phyloP scores from a whole-genome alignment of 129 eudicot species.

The Flaveria brownii region DNA sequence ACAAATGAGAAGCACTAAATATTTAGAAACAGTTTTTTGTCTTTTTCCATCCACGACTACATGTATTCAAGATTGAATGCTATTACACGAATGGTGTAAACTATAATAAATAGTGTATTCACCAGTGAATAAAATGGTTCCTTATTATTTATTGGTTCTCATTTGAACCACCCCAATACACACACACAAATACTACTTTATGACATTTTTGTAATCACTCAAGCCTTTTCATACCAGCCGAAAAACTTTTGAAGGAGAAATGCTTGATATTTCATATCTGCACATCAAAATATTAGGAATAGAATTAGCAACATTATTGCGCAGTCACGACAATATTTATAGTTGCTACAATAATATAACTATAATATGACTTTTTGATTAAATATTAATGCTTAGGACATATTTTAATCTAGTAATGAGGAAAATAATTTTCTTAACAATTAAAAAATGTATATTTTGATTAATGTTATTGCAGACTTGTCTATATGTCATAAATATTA shows the following conservation, averaged over 20 bases:
- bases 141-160: background rate
- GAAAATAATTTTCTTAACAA: background rate
- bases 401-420: background rate
- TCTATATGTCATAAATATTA: background rate
- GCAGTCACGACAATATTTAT: conserved; percentile 20
- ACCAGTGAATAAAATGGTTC: background rate
- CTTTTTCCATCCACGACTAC: background rate
- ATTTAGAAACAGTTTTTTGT: background rate
- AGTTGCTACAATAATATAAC: background rate
- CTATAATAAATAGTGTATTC: background rate
- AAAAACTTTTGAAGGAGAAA: conserved; percentile 85
- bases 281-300: conserved; percentile 27
- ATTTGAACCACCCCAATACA: background rate
- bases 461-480: background rate
- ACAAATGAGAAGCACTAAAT: background rate
- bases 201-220: conserved; percentile 14
- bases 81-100: background rate
- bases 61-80: background rate
- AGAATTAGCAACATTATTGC: conserved; percentile 11
- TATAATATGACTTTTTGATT: background rate
- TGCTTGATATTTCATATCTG: conserved; percentile 76
- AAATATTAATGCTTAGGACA: background rate
- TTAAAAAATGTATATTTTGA: background rate
- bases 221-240: conserved; percentile 49
- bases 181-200: background rate